Conservation (phyloP, 2,329 filamentous ascomycete genomes). For the Geosmithia flava region DNA sequence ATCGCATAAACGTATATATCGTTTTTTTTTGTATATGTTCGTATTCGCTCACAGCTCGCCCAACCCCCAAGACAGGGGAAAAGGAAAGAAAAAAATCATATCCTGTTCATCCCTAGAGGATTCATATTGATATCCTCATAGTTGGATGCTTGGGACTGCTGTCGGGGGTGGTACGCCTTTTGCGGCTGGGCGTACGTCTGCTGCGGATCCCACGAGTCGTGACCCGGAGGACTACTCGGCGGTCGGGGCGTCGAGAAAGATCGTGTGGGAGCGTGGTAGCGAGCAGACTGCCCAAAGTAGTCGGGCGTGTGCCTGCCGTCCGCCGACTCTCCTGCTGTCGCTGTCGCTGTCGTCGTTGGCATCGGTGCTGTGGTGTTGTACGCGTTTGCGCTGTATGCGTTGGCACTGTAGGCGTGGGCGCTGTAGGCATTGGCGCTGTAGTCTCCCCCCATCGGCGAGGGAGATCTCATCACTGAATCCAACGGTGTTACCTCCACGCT, state of each 20-base stretch:
- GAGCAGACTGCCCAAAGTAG: conserved; percentile 41
- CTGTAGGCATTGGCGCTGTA: too few species aligned
- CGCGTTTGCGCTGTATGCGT: too few species aligned
- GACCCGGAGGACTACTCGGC: conserved; percentile 20
- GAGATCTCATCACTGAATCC: conserved; percentile 24
- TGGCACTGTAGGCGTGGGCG: too few species aligned
- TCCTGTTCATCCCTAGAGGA: conserved; percentile 40
- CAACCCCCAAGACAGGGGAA: too few species aligned
- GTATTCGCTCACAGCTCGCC: too few species aligned
- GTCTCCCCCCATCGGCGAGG: conserved; percentile 6
- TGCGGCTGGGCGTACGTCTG: conserved; percentile 21
- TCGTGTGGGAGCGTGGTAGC: conserved; percentile 39
- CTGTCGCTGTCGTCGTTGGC: not conserved
- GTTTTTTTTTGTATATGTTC: too few species aligned
- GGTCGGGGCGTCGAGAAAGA: conserved; percentile 45
- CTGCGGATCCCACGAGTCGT: conserved; percentile 25
- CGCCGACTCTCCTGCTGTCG: conserved; percentile 2
- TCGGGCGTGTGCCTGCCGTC: conserved; percentile 36
- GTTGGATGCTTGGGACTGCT: conserved; percentile 3
- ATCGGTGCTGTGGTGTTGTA: too few species aligned
- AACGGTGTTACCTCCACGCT: conserved; percentile 40
- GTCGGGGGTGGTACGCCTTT: conserved; percentile 5
- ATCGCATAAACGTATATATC: too few species aligned
- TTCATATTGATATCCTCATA: conserved; percentile 32
- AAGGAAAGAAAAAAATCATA: not conserved